Base-by-base conservation (phyloP, 1,139 yeast genomes). In the Magnusiomyces magnusii region DNA sequence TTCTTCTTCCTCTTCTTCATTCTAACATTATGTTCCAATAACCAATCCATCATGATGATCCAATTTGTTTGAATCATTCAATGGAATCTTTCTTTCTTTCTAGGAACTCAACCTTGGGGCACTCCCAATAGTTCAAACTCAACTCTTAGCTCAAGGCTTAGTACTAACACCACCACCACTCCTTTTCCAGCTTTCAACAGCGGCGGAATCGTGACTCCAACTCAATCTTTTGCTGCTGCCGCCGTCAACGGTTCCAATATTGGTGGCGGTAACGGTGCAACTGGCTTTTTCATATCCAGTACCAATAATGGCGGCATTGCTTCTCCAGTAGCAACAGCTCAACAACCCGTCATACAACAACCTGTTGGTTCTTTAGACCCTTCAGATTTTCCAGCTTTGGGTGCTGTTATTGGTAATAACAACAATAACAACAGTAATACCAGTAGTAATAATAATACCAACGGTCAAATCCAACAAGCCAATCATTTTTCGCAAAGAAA, bases 301-400 rank as follows among this genome's bases (percentile, higher is more conserved):
- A 28, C 54, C 49, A 41, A 66, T 65, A 39, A 65, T 62, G 58
- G 66, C 64, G 3, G 63, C 62, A 17, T 60, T 58, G 55, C 56
- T 53, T 44, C 54, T 28, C 19, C 51, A 19, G 24, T 51, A 36
- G 51, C 60, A 44, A 58, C 60, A 54, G 55, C 62, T 41, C 59
- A 58, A 42, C 44, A 59, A 25, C 54, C 60, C 51, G 57, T 60
- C 27, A 21, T 44, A 24, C 60, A 54, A 54, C 62, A 28, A 49
- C 62, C 54, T 53, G 53, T 19, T 47, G 61, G 53, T 5, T 56
- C 68, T 2, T 60, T 65, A 24, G 69, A 68, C 56, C 60, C 64
- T 28, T 60, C 67, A 47, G 71, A 71, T 41, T 71, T 70, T 57
- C 72, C 73, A 9, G 67, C 71, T 3, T 57, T 71, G 55, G 64